Evolutionary conservation across 345 rosid genomes (phyloP).

Genomic region (Hypericum androsaemum): DNA sequence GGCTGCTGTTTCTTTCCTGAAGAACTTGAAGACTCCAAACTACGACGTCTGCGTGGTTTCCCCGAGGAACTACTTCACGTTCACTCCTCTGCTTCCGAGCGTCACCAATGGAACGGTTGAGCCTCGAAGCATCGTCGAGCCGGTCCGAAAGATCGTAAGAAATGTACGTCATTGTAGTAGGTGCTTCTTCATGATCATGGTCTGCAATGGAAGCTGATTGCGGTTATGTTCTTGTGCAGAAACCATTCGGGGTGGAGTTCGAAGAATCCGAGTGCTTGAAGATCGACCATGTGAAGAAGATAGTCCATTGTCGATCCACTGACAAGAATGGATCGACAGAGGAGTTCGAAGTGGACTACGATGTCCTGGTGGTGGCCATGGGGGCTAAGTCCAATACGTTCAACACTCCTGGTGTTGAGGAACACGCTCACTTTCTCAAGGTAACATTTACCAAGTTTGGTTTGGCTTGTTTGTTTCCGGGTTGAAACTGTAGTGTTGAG

Average conservation of each 20-base stretch:
- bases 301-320: conserved; percentile 37
- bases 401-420: conserved; percentile 72
- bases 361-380: conserved; percentile 48
- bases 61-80: conserved; percentile 68
- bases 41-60: conserved; percentile 65
- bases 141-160: conserved; percentile 47
- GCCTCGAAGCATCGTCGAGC: conserved; percentile 84
- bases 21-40: conserved; percentile 36
- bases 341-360: conserved; percentile 67
- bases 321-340: conserved; percentile 28
- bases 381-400: conserved; percentile 75
- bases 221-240: conserved; percentile 24
- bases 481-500: neutral
- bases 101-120: conserved; percentile 78
- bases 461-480: neutral
- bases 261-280: conserved; percentile 64
- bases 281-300: conserved; percentile 52
- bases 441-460: conserved; percentile 11
- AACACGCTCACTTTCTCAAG: conserved; percentile 61
- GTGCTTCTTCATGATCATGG: neutral
- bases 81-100: conserved; percentile 79
- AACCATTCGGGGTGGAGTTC: conserved; percentile 34
- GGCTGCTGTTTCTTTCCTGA: conserved; percentile 74
- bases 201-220: neutral
- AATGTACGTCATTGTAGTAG: conserved; percentile 25